Base-by-base conservation (phyloP, 129 eudicot species). In the Centaurea solstitialis region DNA sequence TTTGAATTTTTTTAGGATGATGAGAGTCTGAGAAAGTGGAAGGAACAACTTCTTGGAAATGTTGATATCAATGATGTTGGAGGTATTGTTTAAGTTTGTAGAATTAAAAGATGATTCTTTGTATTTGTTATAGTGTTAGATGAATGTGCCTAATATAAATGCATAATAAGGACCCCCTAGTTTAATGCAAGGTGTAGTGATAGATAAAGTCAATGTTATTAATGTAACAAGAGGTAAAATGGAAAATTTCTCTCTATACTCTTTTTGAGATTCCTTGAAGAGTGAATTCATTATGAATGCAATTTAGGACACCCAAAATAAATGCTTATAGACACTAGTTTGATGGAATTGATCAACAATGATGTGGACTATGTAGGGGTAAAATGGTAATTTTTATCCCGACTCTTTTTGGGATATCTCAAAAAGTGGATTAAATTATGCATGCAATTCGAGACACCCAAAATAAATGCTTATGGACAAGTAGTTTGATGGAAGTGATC, bases 11-110 rank as follows among this genome's bases (percentile, higher is more conserved):
- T 62, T 47, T 78, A 90, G 94, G 94, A 90, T 86, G 94, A 90
- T 84, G 94, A 90, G 83, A 90, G 94, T 81, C 77, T 90, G 84
- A 86, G 94, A 85, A 90, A 87, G 77, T 90, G 94, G 94, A 90
- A 90, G 88, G 92, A 90, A 65, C 94, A 90, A 40, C 92, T 90
- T 66, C 92, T 90, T 81, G 94, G 94, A 24, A 88, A 85, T 70
- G 92, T 90, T 80, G 92, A 90, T 71, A 79, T 90, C n/a, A 88
- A 83, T 80, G 65, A 84, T 81, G 89, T 87, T 87, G 94, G 94
- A 90, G 94, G 94, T 90, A 87, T 72, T 72, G 13, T 41, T 23
- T 70, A 11, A 69, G 68, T 24, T 13, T 59, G n/a, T 57, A 15
- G 35, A 35, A 15, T 57, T 67, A 8, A 28, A 10, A 13, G 12